A percentile compares a stretch with the other conserved stretches of the same genome.
These are phyloP conservation scores for Handroanthus guayacan DNA, from an alignment of 257 asterid genomes.

Conservation along the genomic window DNA sequence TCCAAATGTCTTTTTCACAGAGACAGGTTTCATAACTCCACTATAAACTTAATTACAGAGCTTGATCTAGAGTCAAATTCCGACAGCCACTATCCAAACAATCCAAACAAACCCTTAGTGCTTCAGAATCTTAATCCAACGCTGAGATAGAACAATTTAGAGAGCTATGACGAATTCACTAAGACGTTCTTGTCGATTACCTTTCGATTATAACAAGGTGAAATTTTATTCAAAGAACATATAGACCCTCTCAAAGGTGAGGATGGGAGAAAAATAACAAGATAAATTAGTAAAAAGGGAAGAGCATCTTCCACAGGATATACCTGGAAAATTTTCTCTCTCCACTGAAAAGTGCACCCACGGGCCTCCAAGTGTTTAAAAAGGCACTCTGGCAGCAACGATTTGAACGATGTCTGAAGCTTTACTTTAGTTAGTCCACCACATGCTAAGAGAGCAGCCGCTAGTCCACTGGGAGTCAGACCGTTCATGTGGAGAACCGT, in stretches of 20 bases:
- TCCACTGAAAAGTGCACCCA: constrained; percentile 81
- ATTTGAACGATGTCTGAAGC: constrained; percentile 71
- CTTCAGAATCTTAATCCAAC: background rate
- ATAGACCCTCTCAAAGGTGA: background rate
- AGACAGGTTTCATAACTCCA: background rate
- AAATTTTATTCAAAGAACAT: background rate
- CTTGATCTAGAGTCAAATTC: no score
- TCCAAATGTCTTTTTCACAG: no score
- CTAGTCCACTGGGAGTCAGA: constrained; percentile 69
- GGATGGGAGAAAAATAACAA: background rate
- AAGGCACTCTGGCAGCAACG: constrained; percentile 59
- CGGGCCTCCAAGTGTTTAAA: constrained; percentile 77
- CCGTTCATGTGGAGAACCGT: constrained; percentile 69
- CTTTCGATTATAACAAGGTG: background rate
- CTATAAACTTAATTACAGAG: no score
- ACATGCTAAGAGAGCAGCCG: constrained; percentile 76
- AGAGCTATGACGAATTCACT: background rate
- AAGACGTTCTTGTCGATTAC: background rate
- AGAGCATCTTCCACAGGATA: background rate
- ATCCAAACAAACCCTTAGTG: no score
- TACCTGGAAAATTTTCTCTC: constrained; percentile 77
- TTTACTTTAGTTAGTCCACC: constrained; percentile 85
- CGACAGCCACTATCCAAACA: no score
- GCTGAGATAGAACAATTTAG: background rate
- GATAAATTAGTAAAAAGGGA: background rate